Base-by-base conservation (phyloP, 352 stramenopile species). In the Phytophthora fragariaefolia region DNA sequence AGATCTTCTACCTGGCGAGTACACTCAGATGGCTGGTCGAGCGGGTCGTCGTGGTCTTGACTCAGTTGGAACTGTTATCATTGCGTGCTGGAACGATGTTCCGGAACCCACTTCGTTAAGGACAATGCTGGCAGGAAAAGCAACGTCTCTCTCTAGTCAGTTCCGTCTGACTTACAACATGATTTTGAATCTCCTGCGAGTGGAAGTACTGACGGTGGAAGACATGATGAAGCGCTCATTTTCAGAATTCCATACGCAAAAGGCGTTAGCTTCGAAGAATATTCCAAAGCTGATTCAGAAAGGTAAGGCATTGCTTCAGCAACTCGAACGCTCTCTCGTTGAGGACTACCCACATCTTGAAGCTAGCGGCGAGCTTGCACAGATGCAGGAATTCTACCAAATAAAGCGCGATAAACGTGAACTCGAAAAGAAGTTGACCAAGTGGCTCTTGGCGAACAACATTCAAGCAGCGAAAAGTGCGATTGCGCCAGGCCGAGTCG, bases 161-260 rank as follows among this genome's bases (percentile, higher is more conserved):
- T 99, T 99, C 81, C 86, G 97, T 7, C 74, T 99, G 56, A 99
- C 95, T n/a, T 99, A 99, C 77, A 98, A 97, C 57, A 99, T 99
- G 97, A 98, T 99, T 60, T 77, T 99, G 57, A 99, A 98, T 74
- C 72, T 99, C 13, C 76, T 99, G 24, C 92, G 97, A 36, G 88
- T 96, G 40, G 88, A 96, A 45, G 88, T 93, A 15, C 65, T 97
- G 38, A 97, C 80, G 2, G 84, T 98, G 28, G 89, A 97, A 66
- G 92, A 97, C 58, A 99, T 99, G 97, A 99, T 99, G 75, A 99
- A 98, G 74, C 81, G 92, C n/a, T 97, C 87, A 8, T 99, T 98
- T 62, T 97, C 93, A 20, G 94, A 99, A 73, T 98, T 98, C 73
- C 93, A 97, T 45, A 97, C 92, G 9, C 96, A 98, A 63, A 96